Percentiles rank a stretch among this genome's conserved stretches.
Evolutionary conservation across 2,329 filamentous ascomycete species (phyloP).

Genomic region (Epichloe sylvatica): DNA sequence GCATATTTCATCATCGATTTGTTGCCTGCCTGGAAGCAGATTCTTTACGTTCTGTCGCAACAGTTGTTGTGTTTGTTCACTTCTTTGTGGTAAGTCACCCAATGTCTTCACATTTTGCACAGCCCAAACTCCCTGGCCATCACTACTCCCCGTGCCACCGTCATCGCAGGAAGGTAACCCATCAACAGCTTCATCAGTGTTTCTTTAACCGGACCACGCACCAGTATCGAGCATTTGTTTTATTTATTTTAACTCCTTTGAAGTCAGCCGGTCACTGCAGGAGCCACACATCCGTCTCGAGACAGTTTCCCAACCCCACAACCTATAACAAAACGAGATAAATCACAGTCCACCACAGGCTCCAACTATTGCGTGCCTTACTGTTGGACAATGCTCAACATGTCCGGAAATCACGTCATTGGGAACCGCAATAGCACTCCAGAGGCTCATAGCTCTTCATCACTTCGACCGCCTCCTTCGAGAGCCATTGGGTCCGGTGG

Average conservation of each 20-base stretch:
- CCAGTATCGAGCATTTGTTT: neutral
- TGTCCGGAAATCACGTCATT: slow-evolving; percentile 55
- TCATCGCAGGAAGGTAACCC: neutral
- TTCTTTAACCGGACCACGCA: slow-evolving; percentile 19
- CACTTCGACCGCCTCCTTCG: slow-evolving; percentile 70
- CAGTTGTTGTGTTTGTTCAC: slow-evolving; percentile 2
- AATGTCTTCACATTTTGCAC: neutral
- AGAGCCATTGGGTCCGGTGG: slow-evolving; percentile 65
- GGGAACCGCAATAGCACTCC: slow-evolving; percentile 95
- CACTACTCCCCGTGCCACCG: neutral
- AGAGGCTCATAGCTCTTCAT: slow-evolving; percentile 68
- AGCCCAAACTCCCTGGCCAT: neutral
- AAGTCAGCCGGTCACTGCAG: slow-evolving; percentile 77
- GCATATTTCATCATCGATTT: neutral
- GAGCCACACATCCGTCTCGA: slow-evolving; percentile 32
- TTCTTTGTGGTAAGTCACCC: slow-evolving; percentile 14
- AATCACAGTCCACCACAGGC: slow-evolving; percentile 1
- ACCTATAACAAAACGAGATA: neutral
- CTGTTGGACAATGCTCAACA: slow-evolving; percentile 35
- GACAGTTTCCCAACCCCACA: slow-evolving; percentile 8
- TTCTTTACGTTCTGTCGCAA: slow-evolving; percentile 18
- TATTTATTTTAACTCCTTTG: slow-evolving; percentile 46
- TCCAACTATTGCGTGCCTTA: neutral
- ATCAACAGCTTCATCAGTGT: slow-evolving; percentile 4
- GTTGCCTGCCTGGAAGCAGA: slow-evolving; percentile 27